Percentiles rank a stretch among this genome's conserved stretches.
Conservation (phyloP, 257 asterid genomes). For the Mitragyna speciosa region DNA sequence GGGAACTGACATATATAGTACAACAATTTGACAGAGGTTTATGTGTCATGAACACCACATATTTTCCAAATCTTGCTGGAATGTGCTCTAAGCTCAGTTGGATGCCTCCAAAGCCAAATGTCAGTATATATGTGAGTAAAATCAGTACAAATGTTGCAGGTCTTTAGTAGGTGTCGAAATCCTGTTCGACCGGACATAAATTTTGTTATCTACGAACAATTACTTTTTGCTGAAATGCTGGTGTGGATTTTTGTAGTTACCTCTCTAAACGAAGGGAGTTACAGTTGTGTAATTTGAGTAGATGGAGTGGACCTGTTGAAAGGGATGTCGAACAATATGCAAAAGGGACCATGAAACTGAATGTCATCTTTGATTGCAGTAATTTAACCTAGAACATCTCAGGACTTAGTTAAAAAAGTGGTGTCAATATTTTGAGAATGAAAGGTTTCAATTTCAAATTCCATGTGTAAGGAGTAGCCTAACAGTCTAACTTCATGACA, state of each 20-base stretch:
- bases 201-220: background rate
- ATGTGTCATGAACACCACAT: background rate
- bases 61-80: background rate
- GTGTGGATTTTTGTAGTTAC: background rate
- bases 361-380: constrained; percentile 16
- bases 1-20: background rate
- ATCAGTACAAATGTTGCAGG: background rate
- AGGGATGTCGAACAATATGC: background rate
- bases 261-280: background rate
- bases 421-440: too few species aligned
- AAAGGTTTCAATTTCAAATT: too few species aligned
- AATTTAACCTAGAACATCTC: background rate
- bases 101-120: background rate
- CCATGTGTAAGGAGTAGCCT: background rate
- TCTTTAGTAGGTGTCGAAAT: background rate
- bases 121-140: background rate
- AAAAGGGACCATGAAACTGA: constrained; percentile 12
- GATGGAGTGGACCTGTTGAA: constrained; percentile 18
- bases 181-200: background rate
- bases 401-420: too few species aligned
- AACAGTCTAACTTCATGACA: background rate
- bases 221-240: background rate
- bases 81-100: background rate
- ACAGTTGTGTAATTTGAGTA: background rate
- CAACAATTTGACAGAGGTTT: too few species aligned